phyloP scores from a whole-genome alignment of 1,284 basidiomycete genomes.

The Malassezia psittaci region DNA sequence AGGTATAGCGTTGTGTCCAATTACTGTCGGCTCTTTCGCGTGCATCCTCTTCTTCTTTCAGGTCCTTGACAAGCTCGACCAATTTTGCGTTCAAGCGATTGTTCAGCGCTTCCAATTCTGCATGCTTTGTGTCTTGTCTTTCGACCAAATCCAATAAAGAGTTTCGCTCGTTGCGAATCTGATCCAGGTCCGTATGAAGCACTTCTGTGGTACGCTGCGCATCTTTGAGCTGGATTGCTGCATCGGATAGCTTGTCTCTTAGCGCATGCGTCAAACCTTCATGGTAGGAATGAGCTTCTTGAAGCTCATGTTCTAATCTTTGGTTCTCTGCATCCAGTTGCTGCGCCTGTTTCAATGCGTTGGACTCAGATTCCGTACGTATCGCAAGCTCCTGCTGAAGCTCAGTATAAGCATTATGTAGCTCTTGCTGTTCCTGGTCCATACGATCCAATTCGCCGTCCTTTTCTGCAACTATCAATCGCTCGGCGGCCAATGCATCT shows the following conservation, averaged over 20 bases:
- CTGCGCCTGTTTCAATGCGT: conserved; percentile 50
- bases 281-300: conserved; percentile 50
- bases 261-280: conserved; percentile 27
- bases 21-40: conserved; percentile 47
- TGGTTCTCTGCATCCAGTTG: conserved; percentile 53
- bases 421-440: conserved; percentile 27
- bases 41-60: conserved; percentile 49
- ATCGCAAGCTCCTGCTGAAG: conserved; percentile 21
- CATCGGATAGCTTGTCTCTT: conserved; percentile 16
- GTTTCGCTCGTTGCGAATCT: conserved; percentile 2
- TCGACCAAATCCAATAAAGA: conserved; percentile 2
- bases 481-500: conserved; percentile 39
- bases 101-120: conserved; percentile 26
- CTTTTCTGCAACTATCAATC: conserved; percentile 34
- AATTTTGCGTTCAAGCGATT: conserved; percentile 39
- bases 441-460: conserved; percentile 36
- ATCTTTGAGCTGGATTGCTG: conserved; percentile 2
- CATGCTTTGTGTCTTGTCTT: not conserved
- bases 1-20: conserved; percentile 48
- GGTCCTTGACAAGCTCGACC: conserved; percentile 48
- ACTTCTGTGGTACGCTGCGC: not conserved
- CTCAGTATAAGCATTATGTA: conserved; percentile 22
- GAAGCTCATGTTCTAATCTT: conserved; percentile 60
- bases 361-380: conserved; percentile 2
- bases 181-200: not conserved